Percentiles rank a stretch among this genome's conserved stretches.
Conservation (phyloP, 352 stramenopile species). For the Pythium aquatile region DNA sequence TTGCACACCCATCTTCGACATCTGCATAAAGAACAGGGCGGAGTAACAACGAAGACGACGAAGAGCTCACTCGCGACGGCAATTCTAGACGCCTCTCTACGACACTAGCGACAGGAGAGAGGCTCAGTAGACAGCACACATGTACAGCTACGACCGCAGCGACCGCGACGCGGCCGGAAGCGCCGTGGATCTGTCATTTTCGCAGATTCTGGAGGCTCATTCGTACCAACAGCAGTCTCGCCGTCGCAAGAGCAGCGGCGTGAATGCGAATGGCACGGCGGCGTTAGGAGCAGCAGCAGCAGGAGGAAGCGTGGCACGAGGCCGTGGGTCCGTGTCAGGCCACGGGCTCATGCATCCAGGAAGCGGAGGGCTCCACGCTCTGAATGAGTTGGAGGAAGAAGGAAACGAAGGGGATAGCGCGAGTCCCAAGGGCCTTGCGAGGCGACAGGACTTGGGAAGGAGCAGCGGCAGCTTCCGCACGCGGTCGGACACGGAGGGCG, state of each 20-base stretch:
- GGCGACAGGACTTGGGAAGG: background rate
- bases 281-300: background rate
- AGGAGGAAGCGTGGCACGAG: background rate
- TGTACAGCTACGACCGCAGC: slow-evolving; percentile 41
- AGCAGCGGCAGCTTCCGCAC: slow-evolving; percentile 7
- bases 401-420: slow-evolving; percentile 11
- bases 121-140: slow-evolving; percentile 7
- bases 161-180: slow-evolving; percentile 30
- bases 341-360: slow-evolving; percentile 5
- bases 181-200: slow-evolving; percentile 73
- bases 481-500: slow-evolving; percentile 24
- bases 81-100: background rate
- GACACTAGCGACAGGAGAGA: background rate
- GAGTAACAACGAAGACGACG: background rate
- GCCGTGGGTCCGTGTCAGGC: background rate
- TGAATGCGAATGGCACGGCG: background rate
- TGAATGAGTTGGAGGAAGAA: slow-evolving; percentile 23
- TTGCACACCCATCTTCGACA: background rate
- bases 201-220: slow-evolving; percentile 71
- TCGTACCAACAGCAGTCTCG: slow-evolving; percentile 50
- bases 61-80: background rate
- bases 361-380: slow-evolving; percentile 11
- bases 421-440: background rate
- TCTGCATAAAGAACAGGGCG: slow-evolving; percentile 4
- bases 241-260: slow-evolving; percentile 15